A percentile compares a stretch with the other conserved stretches of the same genome.
Conservation (phyloP, 495 filamentous ascomycete genomes). For the Saxispiralis lemnorum region DNA sequence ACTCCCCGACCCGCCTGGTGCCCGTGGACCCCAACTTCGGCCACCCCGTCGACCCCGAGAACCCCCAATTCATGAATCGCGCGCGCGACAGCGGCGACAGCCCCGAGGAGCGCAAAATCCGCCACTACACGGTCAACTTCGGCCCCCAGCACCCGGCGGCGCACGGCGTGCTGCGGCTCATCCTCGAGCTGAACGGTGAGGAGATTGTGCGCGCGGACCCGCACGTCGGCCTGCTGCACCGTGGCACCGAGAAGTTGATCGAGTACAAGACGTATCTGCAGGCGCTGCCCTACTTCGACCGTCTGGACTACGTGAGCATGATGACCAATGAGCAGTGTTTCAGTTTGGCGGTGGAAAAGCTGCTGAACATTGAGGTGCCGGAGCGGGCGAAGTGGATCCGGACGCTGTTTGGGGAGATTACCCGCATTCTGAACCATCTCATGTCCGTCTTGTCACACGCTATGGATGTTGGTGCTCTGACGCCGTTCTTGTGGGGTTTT, state of each 20-base stretch:
- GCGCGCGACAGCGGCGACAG: constrained; percentile 32
- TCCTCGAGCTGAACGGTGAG: constrained; percentile 94
- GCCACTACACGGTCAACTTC: constrained; percentile 99
- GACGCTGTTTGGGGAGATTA: constrained; percentile 92
- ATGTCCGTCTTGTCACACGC: constrained; percentile 97
- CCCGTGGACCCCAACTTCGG: constrained; percentile 41
- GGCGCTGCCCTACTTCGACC: constrained; percentile 95
- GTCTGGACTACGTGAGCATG: constrained; percentile 98
- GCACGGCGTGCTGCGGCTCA: constrained; percentile 93
- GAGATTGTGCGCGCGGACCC: constrained; percentile 93
- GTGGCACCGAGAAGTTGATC: constrained; percentile 98
- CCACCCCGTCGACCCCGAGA: constrained; percentile 31
- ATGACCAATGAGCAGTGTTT: constrained; percentile 99
- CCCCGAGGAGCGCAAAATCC: constrained; percentile 62
- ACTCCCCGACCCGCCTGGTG: constrained; percentile 36
- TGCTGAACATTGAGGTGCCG: constrained; percentile 92
- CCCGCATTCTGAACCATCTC: constrained; percentile 85
- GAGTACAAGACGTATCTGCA: constrained; percentile 99
- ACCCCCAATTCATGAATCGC: constrained; percentile 26
- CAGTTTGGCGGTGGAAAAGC: constrained; percentile 87
- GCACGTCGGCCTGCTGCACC: constrained; percentile 88
- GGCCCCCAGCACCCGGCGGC: constrained; percentile 97
- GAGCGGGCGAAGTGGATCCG: constrained; percentile 93
- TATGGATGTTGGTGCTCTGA: constrained; percentile 98
- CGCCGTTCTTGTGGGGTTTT: constrained; percentile 98